Conservation (phyloP, 106 monocot genomes). For the Apostasia ramifera region DNA sequence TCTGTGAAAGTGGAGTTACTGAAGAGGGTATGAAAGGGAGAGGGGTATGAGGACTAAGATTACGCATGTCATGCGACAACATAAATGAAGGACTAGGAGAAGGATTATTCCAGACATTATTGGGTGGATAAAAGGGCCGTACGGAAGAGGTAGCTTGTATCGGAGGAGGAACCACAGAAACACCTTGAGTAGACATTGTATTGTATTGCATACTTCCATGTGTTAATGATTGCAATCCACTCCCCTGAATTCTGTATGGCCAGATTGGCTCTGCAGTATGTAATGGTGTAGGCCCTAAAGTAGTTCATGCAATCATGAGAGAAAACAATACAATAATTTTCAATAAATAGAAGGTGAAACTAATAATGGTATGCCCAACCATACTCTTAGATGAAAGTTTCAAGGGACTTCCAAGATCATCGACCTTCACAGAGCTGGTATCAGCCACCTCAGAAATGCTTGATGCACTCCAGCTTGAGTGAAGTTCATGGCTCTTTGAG, state of each 20-base stretch:
- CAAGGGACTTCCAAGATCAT: constrained; percentile 14
- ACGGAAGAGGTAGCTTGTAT: constrained; percentile 30
- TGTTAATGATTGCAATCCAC: constrained; percentile 22
- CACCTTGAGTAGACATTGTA: constrained; percentile 21
- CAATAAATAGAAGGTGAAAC: background rate
- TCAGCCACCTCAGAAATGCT: constrained; percentile 26
- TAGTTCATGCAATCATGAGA: constrained; percentile 4
- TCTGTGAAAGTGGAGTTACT: constrained; percentile 77
- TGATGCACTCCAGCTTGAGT: constrained; percentile 31
- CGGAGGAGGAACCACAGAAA: constrained; percentile 53
- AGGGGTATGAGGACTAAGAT: constrained; percentile 31
- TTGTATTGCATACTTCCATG: constrained; percentile 19
- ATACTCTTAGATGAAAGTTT: constrained; percentile 25
- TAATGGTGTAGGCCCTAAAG: constrained; percentile 21
- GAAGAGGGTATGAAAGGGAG: constrained; percentile 89
- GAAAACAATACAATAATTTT: background rate
- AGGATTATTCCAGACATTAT: constrained; percentile 50
- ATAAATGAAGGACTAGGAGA: constrained; percentile 30
- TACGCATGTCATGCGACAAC: constrained; percentile 25
- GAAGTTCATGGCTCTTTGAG: constrained; percentile 28
- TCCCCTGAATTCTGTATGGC: constrained; percentile 39
- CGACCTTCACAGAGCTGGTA: constrained; percentile 13
- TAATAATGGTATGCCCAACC: background rate
- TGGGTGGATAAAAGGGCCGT: constrained; percentile 34
- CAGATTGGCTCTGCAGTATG: constrained; percentile 23